Evolutionary conservation across 2,329 filamentous ascomycete species (phyloP), one percentile per base, ranked within the genome.

Genomic region (Stemphylium lycopersici): DNA sequence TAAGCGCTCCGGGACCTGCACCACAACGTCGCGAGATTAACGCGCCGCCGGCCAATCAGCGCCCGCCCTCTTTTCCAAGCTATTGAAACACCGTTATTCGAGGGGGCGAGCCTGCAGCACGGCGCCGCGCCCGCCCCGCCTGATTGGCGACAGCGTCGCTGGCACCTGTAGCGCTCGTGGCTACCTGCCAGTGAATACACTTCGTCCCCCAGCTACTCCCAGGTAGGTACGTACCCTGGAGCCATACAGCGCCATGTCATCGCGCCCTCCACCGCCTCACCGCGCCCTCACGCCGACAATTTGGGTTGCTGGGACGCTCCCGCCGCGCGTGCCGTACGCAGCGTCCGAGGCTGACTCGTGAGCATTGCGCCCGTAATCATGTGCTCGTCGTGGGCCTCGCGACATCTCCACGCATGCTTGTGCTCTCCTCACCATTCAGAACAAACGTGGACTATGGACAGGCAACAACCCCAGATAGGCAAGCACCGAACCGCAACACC

Each of bases 341-440:
- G 52, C 56, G 59, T 52, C 29, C 50, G 50, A 39, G 31, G 43
- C 60, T 65, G 64, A 67, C 62, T 67, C 64, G 62, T 32, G 51
- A 48, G 44, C 37, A 47, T 26, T 45, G 22, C n/a, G 26, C 26
- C 26, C 26, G 26, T 29, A 11, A 11, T 7, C 7, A 29, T 29
- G 2, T 29, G 3, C 26, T 29, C 26, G 26, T 29, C 26, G 42
- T 16, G 45, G 48, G 15, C 55, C 36, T 51, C 49, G 24, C 24
- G 24, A 26, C 24, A 8, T 26, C 3, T 8, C 24, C 24, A 8
- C 24, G 24, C 24, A 6, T 26, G 24, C 24, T 26, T 26, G 26
- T 29, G 26, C 26, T 29, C 26, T 29, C 26, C 26, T 29, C 26
- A 29, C 26, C 26, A 29, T 29, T 29, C 26, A 29, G 26, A 29